A percentile compares a stretch with the other conserved stretches of the same genome.
Conservation (phyloP, 495 filamentous ascomycete species). For the Xylaria curta region DNA sequence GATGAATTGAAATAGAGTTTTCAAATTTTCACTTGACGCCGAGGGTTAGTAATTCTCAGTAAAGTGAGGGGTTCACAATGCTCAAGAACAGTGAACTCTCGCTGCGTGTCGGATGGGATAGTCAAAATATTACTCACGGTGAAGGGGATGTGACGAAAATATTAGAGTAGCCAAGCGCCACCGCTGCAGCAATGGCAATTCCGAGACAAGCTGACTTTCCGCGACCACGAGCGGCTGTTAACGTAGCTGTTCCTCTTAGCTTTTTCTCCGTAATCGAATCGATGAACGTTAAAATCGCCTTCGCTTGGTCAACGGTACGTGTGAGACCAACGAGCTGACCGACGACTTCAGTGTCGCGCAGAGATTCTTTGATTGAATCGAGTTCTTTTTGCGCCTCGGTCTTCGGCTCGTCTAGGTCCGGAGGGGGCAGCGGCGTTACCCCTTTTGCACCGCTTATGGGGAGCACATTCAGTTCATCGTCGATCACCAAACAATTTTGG, state of each 20-base stretch:
- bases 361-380: conserved; percentile 82
- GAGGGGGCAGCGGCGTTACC: conserved; percentile 82
- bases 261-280: conserved; percentile 98
- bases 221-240: conserved; percentile 93
- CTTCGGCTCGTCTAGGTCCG: conserved; percentile 68
- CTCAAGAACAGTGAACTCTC: background rate
- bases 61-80: background rate
- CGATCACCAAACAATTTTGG: conserved; percentile 91
- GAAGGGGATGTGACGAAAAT: conserved; percentile 99
- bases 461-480: conserved; percentile 97
- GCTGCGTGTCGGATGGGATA: too few species aligned
- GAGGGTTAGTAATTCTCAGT: background rate
- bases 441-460: conserved; percentile 95
- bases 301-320: conserved; percentile 92
- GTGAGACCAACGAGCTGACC: conserved; percentile 84
- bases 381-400: conserved; percentile 76
- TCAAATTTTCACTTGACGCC: conserved; percentile 76
- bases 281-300: conserved; percentile 91
- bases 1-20: conserved; percentile 96
- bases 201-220: conserved; percentile 93
- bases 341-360: conserved; percentile 84
- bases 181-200: conserved; percentile 89
- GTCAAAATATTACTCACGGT: conserved; percentile 49
- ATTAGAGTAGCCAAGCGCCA: conserved; percentile 97
- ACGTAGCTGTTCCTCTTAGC: conserved; percentile 85